These are phyloP conservation scores for Eucalyptus marginata DNA, from an alignment of 345 rosid species.

Conservation along the genomic window DNA sequence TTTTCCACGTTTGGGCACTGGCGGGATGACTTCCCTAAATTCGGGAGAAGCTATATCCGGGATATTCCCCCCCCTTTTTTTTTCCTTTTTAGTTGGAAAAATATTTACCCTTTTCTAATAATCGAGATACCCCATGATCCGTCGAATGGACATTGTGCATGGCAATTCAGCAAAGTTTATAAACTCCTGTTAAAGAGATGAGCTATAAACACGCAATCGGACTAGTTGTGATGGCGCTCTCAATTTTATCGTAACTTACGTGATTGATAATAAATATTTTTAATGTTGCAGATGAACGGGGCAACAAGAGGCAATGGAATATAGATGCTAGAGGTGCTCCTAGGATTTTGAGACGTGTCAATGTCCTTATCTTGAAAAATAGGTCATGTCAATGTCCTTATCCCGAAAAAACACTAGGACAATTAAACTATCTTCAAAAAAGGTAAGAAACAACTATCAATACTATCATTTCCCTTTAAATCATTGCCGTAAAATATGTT, in stretches of 20 bases:
- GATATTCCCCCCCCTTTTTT: no score
- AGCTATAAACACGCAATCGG: neutral
- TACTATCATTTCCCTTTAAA: neutral
- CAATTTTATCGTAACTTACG: rapidly evolving
- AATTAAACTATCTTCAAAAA: neutral
- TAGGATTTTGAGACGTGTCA: neutral
- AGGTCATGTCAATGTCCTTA: neutral
- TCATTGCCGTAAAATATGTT: neutral
- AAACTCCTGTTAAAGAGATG: neutral
- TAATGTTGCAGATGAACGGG: neutral
- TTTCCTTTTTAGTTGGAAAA: neutral
- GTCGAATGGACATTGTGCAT: neutral
- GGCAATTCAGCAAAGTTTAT: neutral
- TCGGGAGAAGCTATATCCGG: no score
- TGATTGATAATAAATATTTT: neutral
- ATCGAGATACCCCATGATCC: no score
- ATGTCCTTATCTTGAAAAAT: neutral
- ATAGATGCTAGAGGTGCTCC: neutral
- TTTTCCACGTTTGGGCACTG: neutral
- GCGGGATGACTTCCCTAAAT: no score
- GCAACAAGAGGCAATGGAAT: neutral
- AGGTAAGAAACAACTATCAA: neutral
- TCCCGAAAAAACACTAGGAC: neutral
- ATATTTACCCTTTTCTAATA: neutral
- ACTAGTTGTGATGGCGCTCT: neutral